These are phyloP conservation scores for Beauveria caledonica DNA, from an alignment of 2,329 filamentous ascomycete species.

Conservation along the genomic window DNA sequence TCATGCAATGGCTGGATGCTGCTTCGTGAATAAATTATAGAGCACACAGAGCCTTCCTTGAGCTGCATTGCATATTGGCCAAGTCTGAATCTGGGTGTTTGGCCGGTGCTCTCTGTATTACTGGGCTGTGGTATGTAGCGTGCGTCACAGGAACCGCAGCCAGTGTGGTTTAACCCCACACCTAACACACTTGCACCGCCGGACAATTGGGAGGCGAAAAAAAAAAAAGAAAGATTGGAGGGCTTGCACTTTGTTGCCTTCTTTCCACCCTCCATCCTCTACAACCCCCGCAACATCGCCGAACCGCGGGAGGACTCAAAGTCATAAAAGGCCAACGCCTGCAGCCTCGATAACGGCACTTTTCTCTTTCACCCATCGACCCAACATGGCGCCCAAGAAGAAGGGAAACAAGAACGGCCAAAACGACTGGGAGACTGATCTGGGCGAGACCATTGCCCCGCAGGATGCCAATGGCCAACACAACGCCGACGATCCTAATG, in stretches of 20 bases:
- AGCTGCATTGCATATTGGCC: no score
- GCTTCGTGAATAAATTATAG: no score
- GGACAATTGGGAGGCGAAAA: background rate
- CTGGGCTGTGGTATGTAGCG: background rate
- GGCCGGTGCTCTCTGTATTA: background rate
- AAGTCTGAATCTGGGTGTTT: background rate
- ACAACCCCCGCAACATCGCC: constrained; percentile 1
- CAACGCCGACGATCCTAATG: constrained; percentile 40
- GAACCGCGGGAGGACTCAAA: constrained; percentile 1
- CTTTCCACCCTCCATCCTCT: background rate
- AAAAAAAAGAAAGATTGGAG: background rate
- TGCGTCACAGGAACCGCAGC: background rate
- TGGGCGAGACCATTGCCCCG: constrained; percentile 69
- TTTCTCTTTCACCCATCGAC: constrained; percentile 12
- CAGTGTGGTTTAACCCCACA: constrained; percentile 3
- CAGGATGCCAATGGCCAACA: constrained; percentile 37
- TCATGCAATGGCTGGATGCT: no score
- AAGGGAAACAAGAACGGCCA: constrained; percentile 75
- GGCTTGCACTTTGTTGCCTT: background rate
- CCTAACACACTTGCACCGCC: background rate
- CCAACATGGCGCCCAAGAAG: constrained; percentile 85
- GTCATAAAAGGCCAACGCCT: background rate
- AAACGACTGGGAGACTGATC: constrained; percentile 91
- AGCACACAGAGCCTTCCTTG: no score
- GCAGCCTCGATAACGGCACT: background rate